Evolutionary conservation across 345 rosid genomes (phyloP), one percentile per base, ranked within the genome.

Genomic region (Leavenworthia alabamica): DNA sequence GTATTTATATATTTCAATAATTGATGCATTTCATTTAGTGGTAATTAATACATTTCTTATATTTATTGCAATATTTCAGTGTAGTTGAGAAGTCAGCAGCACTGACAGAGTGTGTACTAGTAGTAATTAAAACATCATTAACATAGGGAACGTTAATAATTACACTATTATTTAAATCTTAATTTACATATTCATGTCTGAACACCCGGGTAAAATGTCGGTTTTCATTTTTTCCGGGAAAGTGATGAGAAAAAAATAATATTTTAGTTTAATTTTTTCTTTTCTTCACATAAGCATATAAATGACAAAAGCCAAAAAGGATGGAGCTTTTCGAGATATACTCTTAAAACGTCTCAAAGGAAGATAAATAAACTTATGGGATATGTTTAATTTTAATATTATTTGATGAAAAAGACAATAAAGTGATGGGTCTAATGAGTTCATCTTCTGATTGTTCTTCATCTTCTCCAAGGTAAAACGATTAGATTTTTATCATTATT

Each of bases 241-340:
- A 62, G 51, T 20, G 36, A 40, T 8, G 59, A 65, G 23, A 2
- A 17, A 20, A 28, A 27, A 14, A 14, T 23, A 0, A 14, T 49
- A 6, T 16, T 27, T 1, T n/a, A n/a, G n/a, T n/a, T 11, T 50
- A 7, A 2, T 27, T 27, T 11, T 61, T 8, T 17, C 4, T 3
- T 56, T 56, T 56, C 16, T 50, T 69, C 41, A 43, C 2, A 58
- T 32, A 41, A 20, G 58, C 64, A 9, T 50, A 41, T 23, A 69
- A 41, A 27, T 56, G 56, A 52, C 67, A 69, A 68, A 68, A 69
- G 48, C 47, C 8, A 33, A 62, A 62, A 62, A 28, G 35, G 41
- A 41, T 70, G 69, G 69, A 62, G 64, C 69, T 70, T 62, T 62
- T 62, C 69, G 69, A 62, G 55, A 55, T 55, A 46, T 70, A 58